These are phyloP conservation scores for Gynochthodes officinalis DNA, from an alignment of 257 asterid genomes.

Conservation along the genomic window DNA sequence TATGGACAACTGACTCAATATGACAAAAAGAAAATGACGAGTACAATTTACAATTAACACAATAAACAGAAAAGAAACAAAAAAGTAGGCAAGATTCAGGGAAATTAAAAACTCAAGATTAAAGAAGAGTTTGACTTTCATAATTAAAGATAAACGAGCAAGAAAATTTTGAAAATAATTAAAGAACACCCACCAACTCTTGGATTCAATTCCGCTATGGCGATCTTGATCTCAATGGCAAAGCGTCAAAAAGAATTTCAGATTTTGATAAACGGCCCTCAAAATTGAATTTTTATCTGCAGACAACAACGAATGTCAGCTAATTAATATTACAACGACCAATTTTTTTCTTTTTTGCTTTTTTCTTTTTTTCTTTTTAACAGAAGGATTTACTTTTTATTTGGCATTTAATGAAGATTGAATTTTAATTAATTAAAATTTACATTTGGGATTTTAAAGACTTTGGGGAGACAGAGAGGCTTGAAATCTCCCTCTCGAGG, in stretches of 20 bases:
- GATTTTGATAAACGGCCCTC: slow-evolving; percentile 2
- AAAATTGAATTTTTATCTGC: slow-evolving; percentile 15
- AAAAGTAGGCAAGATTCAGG: background rate
- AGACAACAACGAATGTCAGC: slow-evolving; percentile 17
- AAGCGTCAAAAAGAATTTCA: background rate
- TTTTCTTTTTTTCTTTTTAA: background rate
- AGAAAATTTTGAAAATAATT: background rate
- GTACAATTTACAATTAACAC: background rate
- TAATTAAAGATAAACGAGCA: background rate
- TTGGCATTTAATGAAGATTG: background rate
- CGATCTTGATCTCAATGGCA: slow-evolving; percentile 19
- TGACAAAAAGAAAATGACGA: background rate
- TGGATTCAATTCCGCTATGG: slow-evolving; percentile 5
- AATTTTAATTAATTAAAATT: background rate
- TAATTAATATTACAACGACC: slow-evolving; percentile 1
- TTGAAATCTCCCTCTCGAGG: slow-evolving; percentile 12
- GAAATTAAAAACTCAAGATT: background rate
- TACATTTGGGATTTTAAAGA: background rate
- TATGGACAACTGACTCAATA: background rate
- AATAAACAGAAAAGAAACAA: background rate
- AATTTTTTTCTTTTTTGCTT: too few relatives aligned
- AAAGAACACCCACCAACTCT: slow-evolving; percentile 16
- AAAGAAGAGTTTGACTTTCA: background rate
- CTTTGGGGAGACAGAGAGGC: slow-evolving; percentile 15
- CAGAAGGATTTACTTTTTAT: background rate